Conservation (phyloP, 345 rosid species). For the Arabidopsis arenosa region DNA sequence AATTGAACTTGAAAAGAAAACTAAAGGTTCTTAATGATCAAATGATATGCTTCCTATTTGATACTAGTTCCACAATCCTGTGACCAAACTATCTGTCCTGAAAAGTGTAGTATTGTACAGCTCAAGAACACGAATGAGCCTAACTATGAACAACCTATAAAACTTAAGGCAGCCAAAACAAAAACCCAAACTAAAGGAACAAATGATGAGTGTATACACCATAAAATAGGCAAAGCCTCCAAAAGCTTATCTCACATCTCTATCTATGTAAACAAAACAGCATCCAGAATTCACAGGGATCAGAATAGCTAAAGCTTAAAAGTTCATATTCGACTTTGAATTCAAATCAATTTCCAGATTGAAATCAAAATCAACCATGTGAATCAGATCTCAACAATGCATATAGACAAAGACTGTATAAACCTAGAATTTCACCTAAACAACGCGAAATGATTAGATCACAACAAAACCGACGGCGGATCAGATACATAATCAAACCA, state of each 20-base stretch:
- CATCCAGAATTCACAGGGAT: slow-evolving; percentile 17
- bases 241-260: slow-evolving; percentile 1
- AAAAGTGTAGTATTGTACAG: background rate
- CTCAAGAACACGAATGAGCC: background rate
- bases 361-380: slow-evolving; percentile 16
- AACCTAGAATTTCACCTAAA: slow-evolving; percentile 20
- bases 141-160: slow-evolving; percentile 20
- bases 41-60: slow-evolving; percentile 11
- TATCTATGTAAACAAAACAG: background rate
- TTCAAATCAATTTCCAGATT: slow-evolving; percentile 2
- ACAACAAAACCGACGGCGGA: slow-evolving; percentile 4
- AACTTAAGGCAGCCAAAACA: background rate
- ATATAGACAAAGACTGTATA: background rate
- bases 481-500: slow-evolving; percentile 19
- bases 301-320: slow-evolving; percentile 3
- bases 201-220: background rate
- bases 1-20: background rate
- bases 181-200: background rate
- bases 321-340: background rate
- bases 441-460: slow-evolving; percentile 30
- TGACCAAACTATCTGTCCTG: slow-evolving; percentile 4
- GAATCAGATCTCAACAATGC: slow-evolving; percentile 34
- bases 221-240: slow-evolving; percentile 10
- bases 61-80: slow-evolving; percentile 4
- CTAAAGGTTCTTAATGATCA: background rate